These are phyloP conservation scores for Tetrahymena elliotti DNA, from an alignment of 73 alveolate species.

Conservation along the genomic window DNA sequence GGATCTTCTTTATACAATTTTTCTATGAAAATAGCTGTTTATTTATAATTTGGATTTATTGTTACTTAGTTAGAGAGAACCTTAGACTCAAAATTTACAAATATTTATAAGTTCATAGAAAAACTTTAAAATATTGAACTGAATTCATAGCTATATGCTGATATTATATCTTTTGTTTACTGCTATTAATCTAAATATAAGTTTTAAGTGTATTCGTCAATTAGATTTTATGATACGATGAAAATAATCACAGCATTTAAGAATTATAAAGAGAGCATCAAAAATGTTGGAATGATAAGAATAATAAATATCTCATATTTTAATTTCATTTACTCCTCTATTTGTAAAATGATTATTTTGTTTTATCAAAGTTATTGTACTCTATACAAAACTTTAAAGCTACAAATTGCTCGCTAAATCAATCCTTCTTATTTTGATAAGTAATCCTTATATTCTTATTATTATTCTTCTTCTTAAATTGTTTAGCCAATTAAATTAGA, in stretches of 20 bases:
- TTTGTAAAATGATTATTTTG: neutral
- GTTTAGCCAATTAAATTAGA: neutral
- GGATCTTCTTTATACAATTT: neutral
- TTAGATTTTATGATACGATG: neutral
- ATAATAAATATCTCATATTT: neutral
- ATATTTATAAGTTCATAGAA: neutral
- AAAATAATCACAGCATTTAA: neutral
- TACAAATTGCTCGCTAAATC: neutral
- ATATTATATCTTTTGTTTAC: neutral
- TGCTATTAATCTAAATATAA: neutral
- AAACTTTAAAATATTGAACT: neutral
- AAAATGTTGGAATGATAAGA: neutral
- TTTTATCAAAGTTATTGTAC: neutral
- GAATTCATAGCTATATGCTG: neutral
- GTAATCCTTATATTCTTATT: neutral
- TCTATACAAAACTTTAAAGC: neutral
- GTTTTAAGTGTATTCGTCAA: neutral
- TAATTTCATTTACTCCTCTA: neutral
- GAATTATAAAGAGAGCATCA: neutral
- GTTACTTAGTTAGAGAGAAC: neutral
- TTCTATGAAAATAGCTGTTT: neutral
- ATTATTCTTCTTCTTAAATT: neutral
- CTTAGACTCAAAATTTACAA: neutral
- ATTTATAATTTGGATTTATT: neutral
- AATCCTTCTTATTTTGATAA: neutral